Evolutionary conservation across 2,329 filamentous ascomycete species (phyloP).

Genomic region (Nothophaeocryptopus gaeumannii): DNA sequence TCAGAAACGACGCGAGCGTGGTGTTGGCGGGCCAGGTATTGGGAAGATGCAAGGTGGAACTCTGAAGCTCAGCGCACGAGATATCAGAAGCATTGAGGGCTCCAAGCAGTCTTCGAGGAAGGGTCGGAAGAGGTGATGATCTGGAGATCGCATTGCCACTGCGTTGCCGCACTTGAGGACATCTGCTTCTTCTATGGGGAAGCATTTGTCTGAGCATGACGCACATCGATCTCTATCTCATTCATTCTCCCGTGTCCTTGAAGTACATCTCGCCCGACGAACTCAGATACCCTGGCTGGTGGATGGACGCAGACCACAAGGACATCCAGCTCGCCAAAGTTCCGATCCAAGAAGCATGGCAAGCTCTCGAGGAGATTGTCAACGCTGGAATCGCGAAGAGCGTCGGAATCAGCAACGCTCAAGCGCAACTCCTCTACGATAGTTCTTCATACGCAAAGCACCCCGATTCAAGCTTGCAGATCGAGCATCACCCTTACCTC

Average conservation of each 20-base stretch:
- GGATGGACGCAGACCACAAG: constrained; percentile 6
- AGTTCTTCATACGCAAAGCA: constrained; percentile 7
- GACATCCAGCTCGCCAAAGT: constrained; percentile 7
- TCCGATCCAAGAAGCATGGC: constrained; percentile 10
- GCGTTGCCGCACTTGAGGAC: too few species aligned
- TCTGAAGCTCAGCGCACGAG: constrained; percentile 72
- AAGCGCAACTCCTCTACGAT: constrained; percentile 13
- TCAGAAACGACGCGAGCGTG: constrained; percentile 50
- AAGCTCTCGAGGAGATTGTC: constrained; percentile 13
- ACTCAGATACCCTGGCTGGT: constrained; percentile 16
- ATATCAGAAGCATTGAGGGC: constrained; percentile 70
- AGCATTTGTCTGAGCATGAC: too few species aligned
- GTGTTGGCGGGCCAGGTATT: constrained; percentile 72
- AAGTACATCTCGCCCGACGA: constrained; percentile 19
- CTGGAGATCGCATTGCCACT: too few species aligned
- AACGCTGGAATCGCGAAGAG: constrained; percentile 9
- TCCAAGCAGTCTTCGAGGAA: background rate
- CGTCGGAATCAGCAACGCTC: constrained; percentile 14
- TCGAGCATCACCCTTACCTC: constrained; percentile 16
- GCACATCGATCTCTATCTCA: constrained; percentile 68
- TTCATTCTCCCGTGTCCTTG: constrained; percentile 40
- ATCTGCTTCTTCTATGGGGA: too few species aligned
- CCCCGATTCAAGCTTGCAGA: constrained; percentile 8
- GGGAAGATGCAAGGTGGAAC: constrained; percentile 78
- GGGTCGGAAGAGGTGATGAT: constrained; percentile 7